phyloP scores from a whole-genome alignment of 345 rosid genomes.

The Streptanthus diversifolius region DNA sequence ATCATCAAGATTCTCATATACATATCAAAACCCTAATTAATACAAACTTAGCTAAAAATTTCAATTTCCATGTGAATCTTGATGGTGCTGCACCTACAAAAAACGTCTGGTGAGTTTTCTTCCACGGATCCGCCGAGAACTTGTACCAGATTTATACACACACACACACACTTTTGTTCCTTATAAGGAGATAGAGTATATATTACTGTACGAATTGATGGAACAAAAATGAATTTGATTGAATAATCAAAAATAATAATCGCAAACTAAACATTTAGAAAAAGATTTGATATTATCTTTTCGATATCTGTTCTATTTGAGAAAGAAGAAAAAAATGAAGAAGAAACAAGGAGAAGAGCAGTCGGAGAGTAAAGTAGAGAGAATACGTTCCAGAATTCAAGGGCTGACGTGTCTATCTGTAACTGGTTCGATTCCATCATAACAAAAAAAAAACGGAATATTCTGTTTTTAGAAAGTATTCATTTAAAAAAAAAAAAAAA shows the following conservation, averaged over 20 bases:
- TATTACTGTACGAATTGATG: background rate
- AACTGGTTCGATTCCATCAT: constrained; percentile 1
- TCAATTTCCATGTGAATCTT: constrained; percentile 80
- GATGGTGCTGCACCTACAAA: constrained; percentile 85
- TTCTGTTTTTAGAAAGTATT: background rate
- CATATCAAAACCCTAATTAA: constrained; percentile 33
- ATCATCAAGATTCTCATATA: constrained; percentile 99
- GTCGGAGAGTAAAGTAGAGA: constrained; percentile 8
- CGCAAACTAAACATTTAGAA: background rate
- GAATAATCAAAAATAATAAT: background rate
- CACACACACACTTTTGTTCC: background rate
- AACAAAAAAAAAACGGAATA: background rate
- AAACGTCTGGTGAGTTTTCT: constrained; percentile 53
- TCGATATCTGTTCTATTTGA: background rate
- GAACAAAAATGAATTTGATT: background rate
- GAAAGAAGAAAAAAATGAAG: background rate
- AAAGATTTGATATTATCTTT: background rate
- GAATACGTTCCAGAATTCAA: constrained; percentile 9
- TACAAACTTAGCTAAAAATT: background rate
- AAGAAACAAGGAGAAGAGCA: background rate
- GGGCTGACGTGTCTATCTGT: constrained; percentile 33
- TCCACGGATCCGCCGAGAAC: constrained; percentile 19
- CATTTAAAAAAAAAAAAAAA: background rate
- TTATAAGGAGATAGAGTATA: background rate
- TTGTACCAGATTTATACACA: background rate